These are phyloP conservation scores for Coelastrella sp. DNA, from an alignment of 139 green algal species.

Conservation along the genomic window DNA sequence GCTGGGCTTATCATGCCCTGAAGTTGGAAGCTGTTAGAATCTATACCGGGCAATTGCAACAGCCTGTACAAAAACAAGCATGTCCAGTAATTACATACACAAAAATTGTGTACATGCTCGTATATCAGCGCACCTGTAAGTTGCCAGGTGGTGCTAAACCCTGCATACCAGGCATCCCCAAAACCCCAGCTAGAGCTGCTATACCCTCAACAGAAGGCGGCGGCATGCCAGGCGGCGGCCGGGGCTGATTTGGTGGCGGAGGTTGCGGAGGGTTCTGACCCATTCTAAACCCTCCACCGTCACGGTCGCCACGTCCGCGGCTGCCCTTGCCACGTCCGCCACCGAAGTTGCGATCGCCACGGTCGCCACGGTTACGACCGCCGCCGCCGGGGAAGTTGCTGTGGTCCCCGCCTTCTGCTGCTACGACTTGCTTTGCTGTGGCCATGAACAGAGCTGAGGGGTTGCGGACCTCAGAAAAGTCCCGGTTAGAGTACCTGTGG, in stretches of 20 bases:
- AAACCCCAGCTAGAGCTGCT: neutral
- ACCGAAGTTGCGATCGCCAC: too few species aligned
- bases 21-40: too few species aligned
- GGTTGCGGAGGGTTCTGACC: neutral
- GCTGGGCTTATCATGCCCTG: too few species aligned
- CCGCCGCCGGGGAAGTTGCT: neutral
- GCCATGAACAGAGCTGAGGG: conserved; percentile 59
- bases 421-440: conserved; percentile 16
- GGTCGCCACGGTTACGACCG: neutral
- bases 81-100: too few species aligned
- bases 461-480: conserved; percentile 59
- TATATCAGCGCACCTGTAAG: too few species aligned
- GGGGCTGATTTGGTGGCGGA: neutral
- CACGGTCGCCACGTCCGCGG: neutral
- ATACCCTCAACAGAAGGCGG: neutral
- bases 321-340: neutral
- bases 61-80: too few species aligned
- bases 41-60: too few species aligned
- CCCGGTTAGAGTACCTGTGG: conserved; percentile 13
- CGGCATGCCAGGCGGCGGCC: neutral
- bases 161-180: neutral
- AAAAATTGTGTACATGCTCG: too few species aligned
- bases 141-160: neutral
- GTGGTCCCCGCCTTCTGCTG: neutral
- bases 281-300: neutral